phyloP scores from a whole-genome alignment of 306 rosid species.

The Potentilla sterilis region DNA sequence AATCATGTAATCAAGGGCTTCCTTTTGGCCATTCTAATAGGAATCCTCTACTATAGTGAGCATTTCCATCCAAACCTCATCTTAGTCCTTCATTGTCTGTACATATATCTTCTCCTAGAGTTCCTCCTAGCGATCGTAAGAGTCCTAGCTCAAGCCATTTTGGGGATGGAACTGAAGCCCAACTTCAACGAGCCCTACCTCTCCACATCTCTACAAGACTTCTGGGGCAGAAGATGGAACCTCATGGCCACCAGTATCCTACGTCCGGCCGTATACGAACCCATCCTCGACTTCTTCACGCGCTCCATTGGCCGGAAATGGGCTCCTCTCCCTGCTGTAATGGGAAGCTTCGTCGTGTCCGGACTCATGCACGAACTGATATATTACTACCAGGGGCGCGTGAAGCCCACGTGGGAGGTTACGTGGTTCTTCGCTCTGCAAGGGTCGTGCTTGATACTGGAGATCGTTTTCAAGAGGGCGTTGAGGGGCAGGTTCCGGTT shows the following conservation, averaged over 20 bases:
- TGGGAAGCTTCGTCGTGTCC: constrained; percentile 49
- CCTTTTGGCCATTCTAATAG: constrained; percentile 27
- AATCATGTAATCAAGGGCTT: constrained; percentile 33
- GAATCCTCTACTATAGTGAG: constrained; percentile 32
- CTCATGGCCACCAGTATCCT: constrained; percentile 51
- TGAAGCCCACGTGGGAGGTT: constrained; percentile 54
- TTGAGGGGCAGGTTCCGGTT: constrained; percentile 27
- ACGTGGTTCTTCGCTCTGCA: constrained; percentile 60
- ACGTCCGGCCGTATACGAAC: constrained; percentile 51
- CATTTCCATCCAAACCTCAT: constrained; percentile 39
- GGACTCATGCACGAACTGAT: constrained; percentile 72
- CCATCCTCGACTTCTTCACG: constrained; percentile 14
- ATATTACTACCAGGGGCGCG: constrained; percentile 45
- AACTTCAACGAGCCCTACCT: constrained; percentile 56
- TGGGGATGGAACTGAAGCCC: constrained; percentile 59
- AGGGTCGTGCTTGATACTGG: constrained; percentile 46
- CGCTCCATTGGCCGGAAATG: constrained; percentile 24
- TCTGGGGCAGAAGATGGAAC: constrained; percentile 74
- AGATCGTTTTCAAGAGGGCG: constrained; percentile 45
- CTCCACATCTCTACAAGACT: constrained; percentile 58
- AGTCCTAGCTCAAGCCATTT: constrained; percentile 25
- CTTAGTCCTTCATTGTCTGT: constrained; percentile 34
- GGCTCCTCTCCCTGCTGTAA: constrained; percentile 44
- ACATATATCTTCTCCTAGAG: constrained; percentile 55
- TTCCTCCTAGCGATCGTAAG: constrained; percentile 36